Conservation (phyloP, 495 filamentous ascomycete species). For the Neurospora cerealis region DNA sequence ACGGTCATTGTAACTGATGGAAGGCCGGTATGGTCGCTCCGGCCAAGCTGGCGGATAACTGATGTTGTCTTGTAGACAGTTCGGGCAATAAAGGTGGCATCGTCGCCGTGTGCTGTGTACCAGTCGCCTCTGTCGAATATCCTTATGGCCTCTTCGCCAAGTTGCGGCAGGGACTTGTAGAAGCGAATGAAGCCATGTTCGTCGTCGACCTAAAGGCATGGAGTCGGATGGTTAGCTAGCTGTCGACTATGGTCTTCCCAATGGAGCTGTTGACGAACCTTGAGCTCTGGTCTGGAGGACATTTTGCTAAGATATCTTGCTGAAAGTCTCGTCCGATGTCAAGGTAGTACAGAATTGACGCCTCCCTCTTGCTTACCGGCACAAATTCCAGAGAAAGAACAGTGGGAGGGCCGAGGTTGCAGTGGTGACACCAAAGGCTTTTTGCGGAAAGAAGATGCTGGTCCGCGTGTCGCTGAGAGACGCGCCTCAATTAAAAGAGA, state of each 20-base stretch:
- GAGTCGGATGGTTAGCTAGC: conserved; percentile 6
- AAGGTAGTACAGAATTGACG: not conserved
- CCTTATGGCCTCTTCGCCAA: conserved; percentile 64
- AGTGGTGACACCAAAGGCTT: not conserved
- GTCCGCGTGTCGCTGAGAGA: conserved; percentile 7
- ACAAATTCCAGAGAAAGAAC: not conserved
- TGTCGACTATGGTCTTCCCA: not conserved
- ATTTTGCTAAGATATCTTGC: conserved; percentile 34
- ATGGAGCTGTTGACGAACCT: conserved; percentile 41
- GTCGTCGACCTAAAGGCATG: conserved; percentile 65
- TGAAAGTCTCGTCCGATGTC: not conserved
- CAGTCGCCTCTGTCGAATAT: conserved; percentile 93
- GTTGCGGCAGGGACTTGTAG: conserved; percentile 67
- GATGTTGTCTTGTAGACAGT: conserved; percentile 97
- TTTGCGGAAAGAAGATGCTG: not conserved
- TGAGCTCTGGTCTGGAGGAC: conserved; percentile 86
- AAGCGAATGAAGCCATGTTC: conserved; percentile 93
- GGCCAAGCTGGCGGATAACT: conserved; percentile 80
- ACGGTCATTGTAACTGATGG: conserved; percentile 88
- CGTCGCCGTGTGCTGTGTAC: conserved; percentile 86
- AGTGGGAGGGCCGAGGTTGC: not conserved
- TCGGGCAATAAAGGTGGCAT: conserved; percentile 88
- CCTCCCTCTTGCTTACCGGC: not conserved
- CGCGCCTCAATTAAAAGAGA: conserved; percentile 18
- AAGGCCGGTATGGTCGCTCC: conserved; percentile 69